A percentile compares a stretch with the other conserved stretches of the same genome.
Evolutionary conservation across 2,329 filamentous ascomycete species (phyloP).

Genomic region (Esteya vermicola): DNA sequence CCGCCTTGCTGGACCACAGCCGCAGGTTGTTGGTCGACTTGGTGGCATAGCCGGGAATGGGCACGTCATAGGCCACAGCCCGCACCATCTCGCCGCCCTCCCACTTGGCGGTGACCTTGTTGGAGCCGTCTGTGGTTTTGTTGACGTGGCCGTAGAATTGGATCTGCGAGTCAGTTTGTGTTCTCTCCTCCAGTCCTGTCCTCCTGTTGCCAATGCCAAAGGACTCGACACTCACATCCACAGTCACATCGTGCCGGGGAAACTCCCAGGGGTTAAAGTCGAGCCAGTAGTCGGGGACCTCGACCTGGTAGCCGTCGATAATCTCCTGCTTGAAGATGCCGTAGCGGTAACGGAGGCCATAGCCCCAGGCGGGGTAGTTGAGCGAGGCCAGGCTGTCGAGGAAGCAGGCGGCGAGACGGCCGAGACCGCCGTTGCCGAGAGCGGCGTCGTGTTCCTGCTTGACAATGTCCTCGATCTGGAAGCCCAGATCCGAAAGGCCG

Average conservation of each 20-base stretch:
- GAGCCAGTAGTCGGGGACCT: constrained; percentile 97
- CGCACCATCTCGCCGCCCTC: constrained; percentile 86
- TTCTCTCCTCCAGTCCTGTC: no score
- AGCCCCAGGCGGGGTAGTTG: constrained; percentile 95
- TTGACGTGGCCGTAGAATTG: constrained; percentile 86
- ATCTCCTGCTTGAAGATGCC: constrained; percentile 99
- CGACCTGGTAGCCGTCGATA: constrained; percentile 92
- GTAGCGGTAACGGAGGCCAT: constrained; percentile 88
- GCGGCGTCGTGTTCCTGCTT: constrained; percentile 91
- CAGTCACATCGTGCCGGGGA: constrained; percentile 83
- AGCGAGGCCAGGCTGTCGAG: constrained; percentile 89
- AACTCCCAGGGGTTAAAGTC: constrained; percentile 99
- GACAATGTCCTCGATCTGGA: constrained; percentile 93
- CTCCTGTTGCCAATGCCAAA: neutral
- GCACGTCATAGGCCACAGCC: constrained; percentile 86
- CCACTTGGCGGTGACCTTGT: constrained; percentile 65
- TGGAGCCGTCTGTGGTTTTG: constrained; percentile 60
- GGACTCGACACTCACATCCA: constrained; percentile 45
- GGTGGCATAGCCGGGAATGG: constrained; percentile 81
- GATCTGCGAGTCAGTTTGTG: constrained; percentile 38
- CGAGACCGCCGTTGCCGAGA: constrained; percentile 88
- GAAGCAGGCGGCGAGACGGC: constrained; percentile 90
- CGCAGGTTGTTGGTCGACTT: constrained; percentile 90
- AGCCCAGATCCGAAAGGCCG: constrained; percentile 77
- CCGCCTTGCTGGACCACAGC: constrained; percentile 94